phyloP scores from a whole-genome alignment of 352 stramenopile genomes.

The Pythium oligandrum region DNA sequence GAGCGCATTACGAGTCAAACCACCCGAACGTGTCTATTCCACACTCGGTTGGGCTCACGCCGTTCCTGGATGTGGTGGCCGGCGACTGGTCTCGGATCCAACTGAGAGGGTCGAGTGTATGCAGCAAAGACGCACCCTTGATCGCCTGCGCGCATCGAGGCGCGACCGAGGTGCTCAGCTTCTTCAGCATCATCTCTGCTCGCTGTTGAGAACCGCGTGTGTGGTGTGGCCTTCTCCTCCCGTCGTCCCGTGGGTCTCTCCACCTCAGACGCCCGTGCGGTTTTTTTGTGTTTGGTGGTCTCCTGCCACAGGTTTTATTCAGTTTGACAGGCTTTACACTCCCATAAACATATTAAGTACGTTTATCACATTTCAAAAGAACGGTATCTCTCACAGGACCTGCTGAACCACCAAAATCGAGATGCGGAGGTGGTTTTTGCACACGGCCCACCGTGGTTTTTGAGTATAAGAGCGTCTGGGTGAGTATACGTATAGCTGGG shows the following conservation, averaged over 20 bases:
- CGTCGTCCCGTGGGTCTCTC: slow-evolving; percentile 3
- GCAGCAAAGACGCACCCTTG: slow-evolving; percentile 23
- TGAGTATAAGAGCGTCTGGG: neutral
- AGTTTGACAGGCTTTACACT: slow-evolving; percentile 5
- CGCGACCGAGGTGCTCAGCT: slow-evolving; percentile 51
- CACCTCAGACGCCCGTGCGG: slow-evolving; percentile 10
- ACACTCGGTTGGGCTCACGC: no score
- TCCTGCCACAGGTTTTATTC: slow-evolving; percentile 15
- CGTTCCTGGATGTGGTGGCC: no score
- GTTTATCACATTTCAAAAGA: neutral
- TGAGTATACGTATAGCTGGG: neutral
- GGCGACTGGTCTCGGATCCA: no score
- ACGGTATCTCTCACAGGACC: slow-evolving; percentile 7
- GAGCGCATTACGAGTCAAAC: no score
- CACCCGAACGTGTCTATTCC: no score
- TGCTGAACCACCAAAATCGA: slow-evolving; percentile 20
- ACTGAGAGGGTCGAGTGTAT: no score
- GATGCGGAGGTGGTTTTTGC: slow-evolving; percentile 8
- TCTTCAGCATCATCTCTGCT: slow-evolving; percentile 64
- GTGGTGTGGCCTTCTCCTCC: slow-evolving; percentile 10
- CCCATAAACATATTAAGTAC: neutral
- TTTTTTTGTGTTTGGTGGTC: slow-evolving; percentile 19
- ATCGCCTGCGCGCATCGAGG: slow-evolving; percentile 52
- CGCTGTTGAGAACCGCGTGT: slow-evolving; percentile 11
- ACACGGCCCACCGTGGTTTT: slow-evolving; percentile 11